These are phyloP conservation scores for Phialophora tarda DNA, from an alignment of 2,329 filamentous ascomycete species.

Conservation along the genomic window DNA sequence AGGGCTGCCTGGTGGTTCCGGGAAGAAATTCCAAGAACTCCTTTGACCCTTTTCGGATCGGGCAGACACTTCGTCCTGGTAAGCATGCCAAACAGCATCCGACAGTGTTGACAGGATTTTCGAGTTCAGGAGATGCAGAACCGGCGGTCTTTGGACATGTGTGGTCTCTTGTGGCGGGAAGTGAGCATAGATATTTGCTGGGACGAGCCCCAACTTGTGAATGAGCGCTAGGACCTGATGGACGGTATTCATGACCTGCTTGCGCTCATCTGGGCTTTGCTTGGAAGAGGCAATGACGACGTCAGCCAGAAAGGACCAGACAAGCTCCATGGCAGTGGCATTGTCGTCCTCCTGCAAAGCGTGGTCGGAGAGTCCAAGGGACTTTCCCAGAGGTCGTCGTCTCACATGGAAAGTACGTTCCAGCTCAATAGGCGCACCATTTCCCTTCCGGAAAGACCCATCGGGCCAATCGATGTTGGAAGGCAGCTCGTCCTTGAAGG, in stretches of 20 bases:
- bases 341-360: neutral
- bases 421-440: constrained; percentile 43
- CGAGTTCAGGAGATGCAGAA: constrained; percentile 51
- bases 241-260: constrained; percentile 52
- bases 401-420: constrained; percentile 19
- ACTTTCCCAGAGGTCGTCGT: constrained; percentile 3
- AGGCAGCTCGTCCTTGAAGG: constrained; percentile 36
- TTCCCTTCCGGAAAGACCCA: constrained; percentile 37
- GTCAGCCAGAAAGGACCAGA: constrained; percentile 32
- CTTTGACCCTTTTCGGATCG: constrained; percentile 46
- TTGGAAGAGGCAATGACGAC: constrained; percentile 53
- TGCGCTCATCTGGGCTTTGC: constrained; percentile 43
- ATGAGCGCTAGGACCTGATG: constrained; percentile 52
- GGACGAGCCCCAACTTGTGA: constrained; percentile 52
- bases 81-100: constrained; percentile 53
- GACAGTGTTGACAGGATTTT: constrained; percentile 55
- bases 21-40: constrained; percentile 32
- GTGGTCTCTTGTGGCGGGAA: constrained; percentile 41
- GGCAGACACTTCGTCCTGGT: constrained; percentile 48
- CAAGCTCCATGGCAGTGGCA: constrained; percentile 22
- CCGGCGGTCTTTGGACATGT: constrained; percentile 49
- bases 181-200: constrained; percentile 52
- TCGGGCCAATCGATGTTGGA: constrained; percentile 43
- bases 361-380: neutral
- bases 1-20: constrained; percentile 47